These are phyloP conservation scores for Vitis rotundifolia DNA, from an alignment of 164 flowering plant species.

Conservation along the genomic window DNA sequence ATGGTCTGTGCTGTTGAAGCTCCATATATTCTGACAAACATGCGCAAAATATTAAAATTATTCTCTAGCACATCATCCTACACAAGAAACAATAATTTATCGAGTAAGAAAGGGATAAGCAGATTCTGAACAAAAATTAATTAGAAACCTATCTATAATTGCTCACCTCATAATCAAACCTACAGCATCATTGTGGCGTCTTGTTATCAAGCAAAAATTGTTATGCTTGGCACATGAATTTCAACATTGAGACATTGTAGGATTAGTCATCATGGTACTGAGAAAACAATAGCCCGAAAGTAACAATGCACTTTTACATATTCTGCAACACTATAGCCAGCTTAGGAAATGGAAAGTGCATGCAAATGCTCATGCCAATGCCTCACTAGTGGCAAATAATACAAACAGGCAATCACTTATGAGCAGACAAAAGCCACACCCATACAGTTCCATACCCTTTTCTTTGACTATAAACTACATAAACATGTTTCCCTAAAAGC, in stretches of 20 bases:
- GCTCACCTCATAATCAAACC: constrained; percentile 95
- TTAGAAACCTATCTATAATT: background rate
- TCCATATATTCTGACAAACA: constrained; percentile 88
- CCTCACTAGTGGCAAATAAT: too few relatives aligned
- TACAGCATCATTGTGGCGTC: constrained; percentile 29
- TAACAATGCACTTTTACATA: background rate
- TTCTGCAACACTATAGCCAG: background rate
- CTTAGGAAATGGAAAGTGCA: background rate
- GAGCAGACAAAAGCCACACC: background rate
- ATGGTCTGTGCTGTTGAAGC: constrained; percentile 64
- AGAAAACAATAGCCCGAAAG: background rate
- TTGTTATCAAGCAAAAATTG: constrained; percentile 15
- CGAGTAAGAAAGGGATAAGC: constrained; percentile 3
- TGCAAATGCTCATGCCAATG: background rate
- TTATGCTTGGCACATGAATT: constrained; percentile 23
- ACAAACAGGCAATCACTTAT: background rate
- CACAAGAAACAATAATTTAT: constrained; percentile 16
- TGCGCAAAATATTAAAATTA: constrained; percentile 84
- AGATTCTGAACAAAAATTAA: constrained; percentile 1
- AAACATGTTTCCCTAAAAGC: background rate
- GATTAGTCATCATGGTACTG: constrained; percentile 4
- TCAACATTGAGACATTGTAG: constrained; percentile 6
- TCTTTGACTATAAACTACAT: background rate
- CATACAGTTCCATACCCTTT: background rate
- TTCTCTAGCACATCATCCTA: constrained; percentile 89